These are phyloP conservation scores for Russula sp. DNA, from an alignment of 768 basidiomycete genomes.

Conservation along the genomic window DNA sequence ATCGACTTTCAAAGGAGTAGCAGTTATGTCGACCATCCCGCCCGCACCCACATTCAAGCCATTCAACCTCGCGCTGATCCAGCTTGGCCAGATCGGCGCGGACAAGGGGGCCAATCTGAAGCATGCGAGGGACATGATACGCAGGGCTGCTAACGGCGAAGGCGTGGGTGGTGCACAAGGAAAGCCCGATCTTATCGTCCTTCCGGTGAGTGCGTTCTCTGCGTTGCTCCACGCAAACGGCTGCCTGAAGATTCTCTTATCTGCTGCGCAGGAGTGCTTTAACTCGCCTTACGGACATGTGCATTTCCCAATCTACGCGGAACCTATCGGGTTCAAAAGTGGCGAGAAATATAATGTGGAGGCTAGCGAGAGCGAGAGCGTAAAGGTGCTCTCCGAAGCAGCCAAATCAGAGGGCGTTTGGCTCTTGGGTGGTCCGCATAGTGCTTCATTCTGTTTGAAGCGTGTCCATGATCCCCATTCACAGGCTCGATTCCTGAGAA, in stretches of 20 bases:
- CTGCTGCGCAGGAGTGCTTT: constrained; percentile 60
- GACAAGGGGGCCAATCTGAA: constrained; percentile 74
- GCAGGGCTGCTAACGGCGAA: constrained; percentile 49
- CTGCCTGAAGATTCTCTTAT: not conserved
- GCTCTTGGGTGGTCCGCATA: constrained; percentile 79
- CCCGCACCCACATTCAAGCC: constrained; percentile 45
- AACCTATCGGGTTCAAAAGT: constrained; percentile 57
- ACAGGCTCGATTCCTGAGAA: constrained; percentile 90
- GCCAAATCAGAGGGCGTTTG: constrained; percentile 76
- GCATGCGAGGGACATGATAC: constrained; percentile 75
- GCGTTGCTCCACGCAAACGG: constrained; percentile 24
- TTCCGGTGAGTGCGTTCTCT: constrained; percentile 51
- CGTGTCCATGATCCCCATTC: not conserved
- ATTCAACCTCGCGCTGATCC: constrained; percentile 84
- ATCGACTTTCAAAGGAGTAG: not conserved
- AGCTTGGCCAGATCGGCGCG: constrained; percentile 67
- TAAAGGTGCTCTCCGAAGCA: constrained; percentile 71
- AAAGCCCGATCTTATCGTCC: constrained; percentile 75
- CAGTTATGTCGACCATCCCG: constrained; percentile 7
- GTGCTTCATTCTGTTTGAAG: not conserved
- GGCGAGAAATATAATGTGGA: constrained; percentile 52
- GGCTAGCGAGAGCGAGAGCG: constrained; percentile 59
- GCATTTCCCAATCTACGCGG: constrained; percentile 79
- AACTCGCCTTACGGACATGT: constrained; percentile 78
- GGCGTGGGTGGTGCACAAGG: constrained; percentile 27